A percentile compares a stretch with the other conserved stretches of the same genome.
Evolutionary conservation across 805 yeast genomes (phyloP).

Genomic region (Geotrichum ghanense): DNA sequence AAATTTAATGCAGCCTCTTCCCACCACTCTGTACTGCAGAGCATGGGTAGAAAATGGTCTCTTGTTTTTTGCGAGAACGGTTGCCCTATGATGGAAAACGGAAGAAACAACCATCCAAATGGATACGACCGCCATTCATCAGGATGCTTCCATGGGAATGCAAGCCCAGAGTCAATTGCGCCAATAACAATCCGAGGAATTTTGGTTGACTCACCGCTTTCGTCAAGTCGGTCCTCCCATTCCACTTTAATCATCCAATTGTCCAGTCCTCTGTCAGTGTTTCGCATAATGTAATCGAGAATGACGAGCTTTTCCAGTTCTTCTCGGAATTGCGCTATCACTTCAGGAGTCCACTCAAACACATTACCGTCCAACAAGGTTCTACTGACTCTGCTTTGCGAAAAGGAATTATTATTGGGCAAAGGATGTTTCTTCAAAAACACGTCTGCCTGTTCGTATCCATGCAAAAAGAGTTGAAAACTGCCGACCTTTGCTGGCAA

Average conservation of each 20-base stretch:
- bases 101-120: slow-evolving; percentile 66
- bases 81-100: slow-evolving; percentile 50
- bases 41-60: slow-evolving; percentile 41
- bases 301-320: slow-evolving; percentile 62
- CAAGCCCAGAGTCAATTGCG: slow-evolving; percentile 65
- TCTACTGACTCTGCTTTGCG: background rate
- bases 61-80: slow-evolving; percentile 51
- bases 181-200: slow-evolving; percentile 42
- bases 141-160: slow-evolving; percentile 76
- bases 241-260: slow-evolving; percentile 64
- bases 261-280: slow-evolving; percentile 64
- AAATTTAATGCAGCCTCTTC: slow-evolving; percentile 41
- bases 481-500: slow-evolving; percentile 49
- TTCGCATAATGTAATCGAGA: slow-evolving; percentile 59
- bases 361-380: slow-evolving; percentile 6
- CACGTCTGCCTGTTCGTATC: slow-evolving; percentile 48
- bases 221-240: slow-evolving; percentile 23
- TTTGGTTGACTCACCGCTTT: slow-evolving; percentile 12
- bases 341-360: slow-evolving; percentile 44
- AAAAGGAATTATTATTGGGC: slow-evolving; percentile 29
- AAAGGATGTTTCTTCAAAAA: slow-evolving; percentile 47
- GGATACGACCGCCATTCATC: slow-evolving; percentile 76
- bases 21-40: slow-evolving; percentile 64
- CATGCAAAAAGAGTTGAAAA: slow-evolving; percentile 50
- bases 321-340: slow-evolving; percentile 40